Percentiles rank a stretch among this genome's conserved stretches.
Conservation (phyloP, 73 alveolate genomes). For the Durusdinium trenchii region DNA sequence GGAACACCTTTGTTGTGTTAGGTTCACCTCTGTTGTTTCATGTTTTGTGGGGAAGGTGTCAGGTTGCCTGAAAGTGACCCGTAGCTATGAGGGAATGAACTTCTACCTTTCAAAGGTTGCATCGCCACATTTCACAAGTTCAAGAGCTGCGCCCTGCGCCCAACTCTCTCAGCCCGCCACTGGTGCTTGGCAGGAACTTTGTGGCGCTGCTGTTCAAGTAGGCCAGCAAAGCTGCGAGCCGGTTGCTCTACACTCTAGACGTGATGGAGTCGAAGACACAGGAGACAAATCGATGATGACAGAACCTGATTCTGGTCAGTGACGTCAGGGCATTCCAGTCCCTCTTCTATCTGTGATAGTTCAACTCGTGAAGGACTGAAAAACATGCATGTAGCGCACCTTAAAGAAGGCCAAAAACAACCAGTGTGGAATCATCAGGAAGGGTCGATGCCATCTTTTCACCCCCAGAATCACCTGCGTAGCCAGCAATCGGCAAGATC, state of each 20-base stretch:
- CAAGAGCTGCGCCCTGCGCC: not conserved
- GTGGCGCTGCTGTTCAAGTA: conserved; percentile 64
- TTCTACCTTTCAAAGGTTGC: no score
- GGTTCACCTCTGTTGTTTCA: no score
- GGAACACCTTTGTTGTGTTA: no score
- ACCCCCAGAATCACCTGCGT: conserved; percentile 2
- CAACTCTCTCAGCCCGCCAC: not conserved
- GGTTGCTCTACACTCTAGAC: no score
- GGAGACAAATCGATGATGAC: no score
- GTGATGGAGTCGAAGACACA: not conserved
- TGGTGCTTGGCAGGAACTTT: conserved; percentile 64
- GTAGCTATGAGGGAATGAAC: no score
- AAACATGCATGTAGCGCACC: not conserved
- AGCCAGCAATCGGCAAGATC: conserved; percentile 25
- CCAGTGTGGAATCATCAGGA: not conserved
- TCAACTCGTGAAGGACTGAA: no score
- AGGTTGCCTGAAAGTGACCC: no score
- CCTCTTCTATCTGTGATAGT: not conserved
- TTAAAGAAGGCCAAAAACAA: not conserved
- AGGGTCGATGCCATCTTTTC: not conserved
- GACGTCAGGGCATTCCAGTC: no score
- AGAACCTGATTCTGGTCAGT: no score
- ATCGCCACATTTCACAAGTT: not conserved
- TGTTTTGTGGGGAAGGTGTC: no score
- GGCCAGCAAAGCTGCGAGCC: conserved; percentile 38